These are phyloP conservation scores for Penicillium dipodomyicola DNA, from an alignment of 495 filamentous ascomycete species.

Conservation along the genomic window DNA sequence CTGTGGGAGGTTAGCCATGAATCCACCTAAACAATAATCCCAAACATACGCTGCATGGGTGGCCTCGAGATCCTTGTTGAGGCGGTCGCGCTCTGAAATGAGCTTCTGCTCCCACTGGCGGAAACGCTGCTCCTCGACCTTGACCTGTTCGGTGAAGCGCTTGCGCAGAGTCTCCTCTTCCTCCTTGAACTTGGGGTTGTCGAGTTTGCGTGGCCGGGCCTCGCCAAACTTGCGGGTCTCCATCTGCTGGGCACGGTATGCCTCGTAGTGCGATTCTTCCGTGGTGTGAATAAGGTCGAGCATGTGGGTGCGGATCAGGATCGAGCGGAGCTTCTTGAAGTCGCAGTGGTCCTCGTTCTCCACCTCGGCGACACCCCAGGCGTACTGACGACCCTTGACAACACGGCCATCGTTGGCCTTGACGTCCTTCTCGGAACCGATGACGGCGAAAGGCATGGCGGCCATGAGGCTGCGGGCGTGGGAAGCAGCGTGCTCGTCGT, in stretches of 20 bases:
- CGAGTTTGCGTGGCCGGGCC: conserved; percentile 91
- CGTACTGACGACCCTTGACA: conserved; percentile 97
- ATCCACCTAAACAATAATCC: background rate
- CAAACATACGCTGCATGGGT: conserved; percentile 81
- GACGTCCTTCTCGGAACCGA: conserved; percentile 98
- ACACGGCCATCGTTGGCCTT: conserved; percentile 93
- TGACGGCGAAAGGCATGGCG: conserved; percentile 98
- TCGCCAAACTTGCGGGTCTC: conserved; percentile 99
- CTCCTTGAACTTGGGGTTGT: conserved; percentile 99
- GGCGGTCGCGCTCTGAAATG: conserved; percentile 92
- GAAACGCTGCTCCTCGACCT: conserved; percentile 98
- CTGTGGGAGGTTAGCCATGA: conserved; percentile 40
- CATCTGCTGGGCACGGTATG: conserved; percentile 98
- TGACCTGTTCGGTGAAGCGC: conserved; percentile 99
- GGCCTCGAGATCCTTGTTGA: conserved; percentile 98
- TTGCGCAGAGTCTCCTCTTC: conserved; percentile 97
- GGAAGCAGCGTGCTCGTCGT: conserved; percentile 91
- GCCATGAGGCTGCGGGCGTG: conserved; percentile 92
- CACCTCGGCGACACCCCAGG: conserved; percentile 98
- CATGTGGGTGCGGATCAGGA: conserved; percentile 99
- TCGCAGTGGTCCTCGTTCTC: conserved; percentile 99
- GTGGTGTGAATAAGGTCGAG: conserved; percentile 99
- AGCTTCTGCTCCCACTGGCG: conserved; percentile 99
- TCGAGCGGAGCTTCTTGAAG: conserved; percentile 99
- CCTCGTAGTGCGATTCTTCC: conserved; percentile 98